Conservation (phyloP, 2,329 filamentous ascomycete species). For the Cordyceps pruinosa region DNA sequence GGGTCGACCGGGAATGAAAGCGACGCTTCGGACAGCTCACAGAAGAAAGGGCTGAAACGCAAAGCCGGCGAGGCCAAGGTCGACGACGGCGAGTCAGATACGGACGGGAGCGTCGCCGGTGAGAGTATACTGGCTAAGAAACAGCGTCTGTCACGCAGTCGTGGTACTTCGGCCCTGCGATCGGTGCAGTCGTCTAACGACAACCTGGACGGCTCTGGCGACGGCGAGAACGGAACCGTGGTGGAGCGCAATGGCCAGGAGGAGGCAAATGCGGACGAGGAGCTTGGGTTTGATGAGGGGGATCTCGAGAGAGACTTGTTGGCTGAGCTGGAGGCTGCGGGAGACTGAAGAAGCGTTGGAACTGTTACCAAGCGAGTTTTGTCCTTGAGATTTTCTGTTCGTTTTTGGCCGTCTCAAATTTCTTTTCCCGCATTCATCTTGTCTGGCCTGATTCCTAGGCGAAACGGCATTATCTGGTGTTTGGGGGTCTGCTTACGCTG, state of each 20-base stretch:
- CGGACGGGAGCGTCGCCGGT: constrained; percentile 21
- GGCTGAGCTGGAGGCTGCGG: constrained; percentile 47
- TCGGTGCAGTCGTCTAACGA: constrained; percentile 37
- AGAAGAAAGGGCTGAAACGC: constrained; percentile 26
- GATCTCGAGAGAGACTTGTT: constrained; percentile 58
- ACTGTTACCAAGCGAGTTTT: neutral
- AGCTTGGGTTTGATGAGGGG: constrained; percentile 42
- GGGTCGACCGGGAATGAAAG: constrained; percentile 22
- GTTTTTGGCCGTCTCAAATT: neutral
- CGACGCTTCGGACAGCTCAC: constrained; percentile 20
- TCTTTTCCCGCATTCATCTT: neutral
- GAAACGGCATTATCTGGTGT: constrained; percentile 11
- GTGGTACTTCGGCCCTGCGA: constrained; percentile 40
- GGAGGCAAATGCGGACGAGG: constrained; percentile 22
- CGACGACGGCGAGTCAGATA: constrained; percentile 28
- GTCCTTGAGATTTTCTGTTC: neutral
- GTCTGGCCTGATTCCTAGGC: constrained; percentile 2
- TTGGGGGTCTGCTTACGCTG: constrained; percentile 1
- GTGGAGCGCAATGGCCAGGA: constrained; percentile 12
- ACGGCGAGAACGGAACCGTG: constrained; percentile 15
- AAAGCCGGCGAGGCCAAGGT: constrained; percentile 23
- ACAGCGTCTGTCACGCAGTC: constrained; percentile 39
- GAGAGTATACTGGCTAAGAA: constrained; percentile 44
- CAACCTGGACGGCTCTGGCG: constrained; percentile 11
- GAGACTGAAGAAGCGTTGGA: constrained; percentile 13